These are phyloP conservation scores for Globisporangium irregulare DNA, from an alignment of 352 stramenopile genomes.

Conservation along the genomic window DNA sequence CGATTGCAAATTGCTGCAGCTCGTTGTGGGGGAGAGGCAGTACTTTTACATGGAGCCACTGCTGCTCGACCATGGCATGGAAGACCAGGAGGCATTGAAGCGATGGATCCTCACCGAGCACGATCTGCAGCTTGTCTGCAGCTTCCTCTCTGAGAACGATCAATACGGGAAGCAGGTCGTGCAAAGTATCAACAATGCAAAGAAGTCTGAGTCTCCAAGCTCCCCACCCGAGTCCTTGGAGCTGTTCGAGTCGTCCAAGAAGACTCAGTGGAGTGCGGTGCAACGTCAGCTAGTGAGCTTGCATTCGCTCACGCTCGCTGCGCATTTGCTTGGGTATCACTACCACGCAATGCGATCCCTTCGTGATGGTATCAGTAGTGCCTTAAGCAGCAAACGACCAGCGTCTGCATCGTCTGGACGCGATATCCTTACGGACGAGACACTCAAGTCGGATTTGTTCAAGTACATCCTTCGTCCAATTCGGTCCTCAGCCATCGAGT, in stretches of 20 bases:
- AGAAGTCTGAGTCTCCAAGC: neutral
- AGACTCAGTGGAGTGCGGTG: constrained; percentile 50
- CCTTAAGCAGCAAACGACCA: constrained; percentile 1
- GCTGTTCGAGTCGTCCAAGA: constrained; percentile 44
- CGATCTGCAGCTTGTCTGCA: constrained; percentile 36
- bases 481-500: constrained; percentile 77
- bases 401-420: neutral
- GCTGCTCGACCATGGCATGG: constrained; percentile 16
- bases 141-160: constrained; percentile 28
- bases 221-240: constrained; percentile 3
- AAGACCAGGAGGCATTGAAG: constrained; percentile 21
- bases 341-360: constrained; percentile 34
- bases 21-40: constrained; percentile 63
- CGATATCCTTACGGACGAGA: constrained; percentile 39
- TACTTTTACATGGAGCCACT: constrained; percentile 79
- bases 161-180: constrained; percentile 32
- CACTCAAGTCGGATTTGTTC: constrained; percentile 66
- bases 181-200: neutral
- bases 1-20: constrained; percentile 52
- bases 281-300: constrained; percentile 49
- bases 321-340: constrained; percentile 59
- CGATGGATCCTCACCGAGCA: constrained; percentile 37
- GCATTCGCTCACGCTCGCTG: constrained; percentile 54
- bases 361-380: constrained; percentile 4
- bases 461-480: constrained; percentile 79